Evolutionary conservation across 164 flowering plant genomes (phyloP).

Genomic region (Dillenia turbinata): DNA sequence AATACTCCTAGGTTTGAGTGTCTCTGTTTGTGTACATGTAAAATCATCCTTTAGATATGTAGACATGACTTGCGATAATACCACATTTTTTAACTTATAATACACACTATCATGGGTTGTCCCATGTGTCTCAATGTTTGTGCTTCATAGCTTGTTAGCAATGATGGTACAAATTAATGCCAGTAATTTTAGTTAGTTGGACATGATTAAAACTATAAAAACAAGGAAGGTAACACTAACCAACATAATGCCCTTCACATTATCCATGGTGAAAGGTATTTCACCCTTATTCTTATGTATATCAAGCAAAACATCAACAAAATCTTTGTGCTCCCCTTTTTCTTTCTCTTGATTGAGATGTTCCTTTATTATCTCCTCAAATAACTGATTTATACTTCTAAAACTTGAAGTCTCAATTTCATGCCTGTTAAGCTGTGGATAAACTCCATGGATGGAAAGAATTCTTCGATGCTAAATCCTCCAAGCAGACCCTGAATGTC

Average conservation of each 20-base stretch:
- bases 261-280: constrained; percentile 40
- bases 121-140: no score
- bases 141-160: no score
- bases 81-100: no score
- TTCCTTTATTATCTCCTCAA: constrained; percentile 40
- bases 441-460: constrained; percentile 55
- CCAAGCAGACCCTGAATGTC: constrained; percentile 52
- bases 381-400: constrained; percentile 36
- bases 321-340: constrained; percentile 33
- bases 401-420: constrained; percentile 26
- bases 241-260: constrained; percentile 50
- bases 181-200: no score
- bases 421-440: constrained; percentile 32
- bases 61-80: no score
- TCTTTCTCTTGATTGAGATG: constrained; percentile 20
- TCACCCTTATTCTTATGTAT: constrained; percentile 27
- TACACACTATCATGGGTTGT: no score
- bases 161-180: no score
- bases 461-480: constrained; percentile 54
- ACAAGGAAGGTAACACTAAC: constrained; percentile 20
- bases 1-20: no score
- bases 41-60: no score
- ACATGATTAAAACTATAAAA: no score
- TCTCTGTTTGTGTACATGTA: no score
- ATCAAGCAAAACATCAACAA: constrained; percentile 51